A percentile compares a stretch with the other conserved stretches of the same genome.
phyloP scores from a whole-genome alignment of 2,329 filamentous ascomycete genomes.

The Lachnellula subtilissima region DNA sequence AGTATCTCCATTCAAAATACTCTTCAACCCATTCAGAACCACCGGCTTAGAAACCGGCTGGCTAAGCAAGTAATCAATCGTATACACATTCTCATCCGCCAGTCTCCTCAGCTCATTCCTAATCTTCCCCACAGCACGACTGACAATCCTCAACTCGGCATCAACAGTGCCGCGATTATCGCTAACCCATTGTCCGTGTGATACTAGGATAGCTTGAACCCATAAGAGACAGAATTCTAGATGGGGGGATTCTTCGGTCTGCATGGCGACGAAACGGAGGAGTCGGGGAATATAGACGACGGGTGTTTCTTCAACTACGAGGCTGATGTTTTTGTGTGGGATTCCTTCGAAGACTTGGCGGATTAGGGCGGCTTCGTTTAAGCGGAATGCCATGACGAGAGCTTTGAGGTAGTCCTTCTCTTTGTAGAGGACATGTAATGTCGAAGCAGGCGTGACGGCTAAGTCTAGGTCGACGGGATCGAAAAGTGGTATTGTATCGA shows the following conservation, averaged over 20 bases:
- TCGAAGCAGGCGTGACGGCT: slow-evolving; percentile 83
- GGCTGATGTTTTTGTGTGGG: slow-evolving; percentile 66
- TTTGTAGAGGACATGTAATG: slow-evolving; percentile 60
- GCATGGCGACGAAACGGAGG: slow-evolving; percentile 79
- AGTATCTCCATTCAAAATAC: slow-evolving; percentile 27
- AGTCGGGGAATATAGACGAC: slow-evolving; percentile 81
- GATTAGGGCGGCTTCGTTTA: slow-evolving; percentile 80
- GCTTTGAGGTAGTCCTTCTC: slow-evolving; percentile 85
- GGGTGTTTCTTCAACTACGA: slow-evolving; percentile 76
- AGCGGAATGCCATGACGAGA: slow-evolving; percentile 92
- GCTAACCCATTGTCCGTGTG: slow-evolving; percentile 80
- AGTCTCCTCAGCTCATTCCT: slow-evolving; percentile 76
- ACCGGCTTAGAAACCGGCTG: slow-evolving; percentile 37
- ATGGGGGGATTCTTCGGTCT: slow-evolving; percentile 86
- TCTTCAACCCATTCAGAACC: slow-evolving; percentile 25
- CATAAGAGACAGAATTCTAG: slow-evolving; percentile 92
- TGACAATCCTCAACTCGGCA: slow-evolving; percentile 76
- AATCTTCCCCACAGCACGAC: slow-evolving; percentile 74
- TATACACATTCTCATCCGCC: slow-evolving; percentile 84
- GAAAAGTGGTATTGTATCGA: slow-evolving; percentile 80
- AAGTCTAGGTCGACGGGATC: slow-evolving; percentile 96
- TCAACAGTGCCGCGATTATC: slow-evolving; percentile 76
- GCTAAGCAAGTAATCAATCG: slow-evolving; percentile 73
- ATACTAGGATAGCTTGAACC: slow-evolving; percentile 78
- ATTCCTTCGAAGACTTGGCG: slow-evolving; percentile 81